These are phyloP conservation scores for Plasmodium adleri DNA, from an alignment of 169 alveolate genomes.

Conservation along the genomic window DNA sequence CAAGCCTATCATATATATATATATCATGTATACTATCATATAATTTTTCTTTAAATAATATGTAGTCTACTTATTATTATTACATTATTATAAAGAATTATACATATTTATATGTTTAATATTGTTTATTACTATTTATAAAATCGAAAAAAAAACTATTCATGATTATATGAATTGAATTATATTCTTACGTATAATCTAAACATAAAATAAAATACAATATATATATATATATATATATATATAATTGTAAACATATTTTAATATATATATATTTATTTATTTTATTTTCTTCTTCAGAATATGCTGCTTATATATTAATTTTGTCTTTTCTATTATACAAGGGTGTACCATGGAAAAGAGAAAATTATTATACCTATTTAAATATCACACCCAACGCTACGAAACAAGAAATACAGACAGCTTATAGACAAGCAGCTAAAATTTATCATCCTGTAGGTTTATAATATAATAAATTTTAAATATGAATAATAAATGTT, in stretches of 20 bases:
- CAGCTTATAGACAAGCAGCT: constrained; percentile 76
- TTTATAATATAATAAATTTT: background rate
- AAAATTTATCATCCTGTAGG: constrained; percentile 73
- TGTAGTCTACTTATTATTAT: too few species aligned
- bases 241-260: background rate
- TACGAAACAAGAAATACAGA: constrained; percentile 72
- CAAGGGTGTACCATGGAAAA: constrained; percentile 75
- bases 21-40: too few species aligned
- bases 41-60: too few species aligned
- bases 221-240: background rate
- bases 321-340: constrained; percentile 62
- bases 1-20: too few species aligned
- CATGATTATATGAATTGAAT: background rate
- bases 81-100: too few species aligned
- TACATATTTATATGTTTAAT: too few species aligned
- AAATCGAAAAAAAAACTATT: background rate
- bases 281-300: constrained; percentile 17
- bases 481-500: background rate
- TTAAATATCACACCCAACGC: constrained; percentile 66
- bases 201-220: too few species aligned
- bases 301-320: constrained; percentile 41
- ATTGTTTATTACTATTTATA: too few species aligned
- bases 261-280: background rate
- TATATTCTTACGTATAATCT: background rate
- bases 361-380: constrained; percentile 57